Conservation (phyloP, 192 early-diverging fungal genomes). For the Entrophospora sp. region DNA sequence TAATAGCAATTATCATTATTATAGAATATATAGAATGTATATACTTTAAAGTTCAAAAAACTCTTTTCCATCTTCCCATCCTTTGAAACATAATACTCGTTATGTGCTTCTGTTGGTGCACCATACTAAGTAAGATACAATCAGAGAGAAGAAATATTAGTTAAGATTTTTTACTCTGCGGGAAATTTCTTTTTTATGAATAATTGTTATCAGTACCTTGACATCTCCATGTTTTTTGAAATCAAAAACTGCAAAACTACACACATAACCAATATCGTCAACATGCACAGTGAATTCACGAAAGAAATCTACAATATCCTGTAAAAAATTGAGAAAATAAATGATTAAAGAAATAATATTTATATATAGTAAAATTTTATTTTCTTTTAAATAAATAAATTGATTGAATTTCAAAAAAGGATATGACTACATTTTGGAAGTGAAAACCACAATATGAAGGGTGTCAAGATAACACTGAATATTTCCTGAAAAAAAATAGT, state of each 20-base stretch:
- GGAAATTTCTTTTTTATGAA: too few relatives aligned
- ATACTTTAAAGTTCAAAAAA: conserved; percentile 83
- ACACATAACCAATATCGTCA: conserved; percentile 87
- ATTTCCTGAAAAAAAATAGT: conserved; percentile 76
- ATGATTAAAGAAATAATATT: not conserved
- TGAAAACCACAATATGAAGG: conserved; percentile 71
- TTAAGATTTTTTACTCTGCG: too few relatives aligned
- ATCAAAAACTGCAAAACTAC: conserved; percentile 95
- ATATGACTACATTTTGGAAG: conserved; percentile 63
- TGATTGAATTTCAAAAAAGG: conserved; percentile 14
- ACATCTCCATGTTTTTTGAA: conserved; percentile 85
- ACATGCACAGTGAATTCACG: conserved; percentile 90
- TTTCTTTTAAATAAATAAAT: too few relatives aligned
- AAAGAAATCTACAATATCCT: conserved; percentile 85
- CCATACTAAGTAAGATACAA: conserved; percentile 55
- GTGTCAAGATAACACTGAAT: conserved; percentile 69
- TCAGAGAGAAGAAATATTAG: too few relatives aligned
- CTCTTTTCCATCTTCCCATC: conserved; percentile 98
- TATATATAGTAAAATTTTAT: too few relatives aligned
- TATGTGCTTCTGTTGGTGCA: conserved; percentile 48
- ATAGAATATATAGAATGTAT: not conserved
- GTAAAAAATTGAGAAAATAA: not conserved
- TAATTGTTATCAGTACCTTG: conserved; percentile 33
- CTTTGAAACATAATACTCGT: conserved; percentile 62
- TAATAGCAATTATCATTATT: not conserved